phyloP scores from a whole-genome alignment of 805 yeast genomes.

The Brettanomyces sp. region DNA sequence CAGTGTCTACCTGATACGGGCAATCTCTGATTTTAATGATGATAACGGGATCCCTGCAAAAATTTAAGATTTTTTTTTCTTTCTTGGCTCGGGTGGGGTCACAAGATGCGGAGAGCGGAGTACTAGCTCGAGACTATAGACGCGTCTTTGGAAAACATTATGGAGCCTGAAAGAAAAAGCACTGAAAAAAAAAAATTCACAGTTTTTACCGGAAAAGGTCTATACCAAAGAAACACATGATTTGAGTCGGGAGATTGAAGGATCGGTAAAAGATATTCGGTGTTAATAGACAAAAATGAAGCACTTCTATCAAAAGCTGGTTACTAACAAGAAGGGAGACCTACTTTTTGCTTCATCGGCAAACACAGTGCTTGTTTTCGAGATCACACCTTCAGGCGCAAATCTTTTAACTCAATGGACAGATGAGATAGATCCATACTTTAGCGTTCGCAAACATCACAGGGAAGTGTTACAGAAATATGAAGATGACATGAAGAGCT shows the following conservation, averaged over 20 bases:
- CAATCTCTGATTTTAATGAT: too few species aligned
- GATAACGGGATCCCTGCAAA: background rate
- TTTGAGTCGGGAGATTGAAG: too few species aligned
- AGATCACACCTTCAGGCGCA: slow-evolving; percentile 28
- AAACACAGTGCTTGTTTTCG: slow-evolving; percentile 48
- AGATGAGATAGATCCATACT: slow-evolving; percentile 45
- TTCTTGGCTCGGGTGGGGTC: background rate
- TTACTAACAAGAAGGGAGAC: slow-evolving; percentile 34
- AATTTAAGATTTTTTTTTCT: too few species aligned
- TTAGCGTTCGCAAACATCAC: slow-evolving; percentile 38
- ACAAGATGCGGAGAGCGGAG: too few species aligned
- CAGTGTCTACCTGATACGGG: too few species aligned
- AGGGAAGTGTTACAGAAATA: slow-evolving; percentile 28
- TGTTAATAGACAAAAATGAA: slow-evolving; percentile 28
- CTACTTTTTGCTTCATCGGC: slow-evolving; percentile 49
- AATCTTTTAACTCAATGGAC: slow-evolving; percentile 49
- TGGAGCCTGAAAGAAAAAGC: too few species aligned
- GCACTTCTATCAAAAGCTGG: slow-evolving; percentile 61
- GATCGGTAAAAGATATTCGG: too few species aligned
- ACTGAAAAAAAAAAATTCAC: too few species aligned
- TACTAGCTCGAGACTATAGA: too few species aligned
- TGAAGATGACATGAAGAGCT: slow-evolving; percentile 23
- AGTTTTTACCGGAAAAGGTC: too few species aligned
- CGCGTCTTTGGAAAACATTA: too few species aligned
- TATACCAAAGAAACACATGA: too few species aligned